phyloP scores from a whole-genome alignment of 2,329 filamentous ascomycete species.

The Colletotrichum lindemuthianum region DNA sequence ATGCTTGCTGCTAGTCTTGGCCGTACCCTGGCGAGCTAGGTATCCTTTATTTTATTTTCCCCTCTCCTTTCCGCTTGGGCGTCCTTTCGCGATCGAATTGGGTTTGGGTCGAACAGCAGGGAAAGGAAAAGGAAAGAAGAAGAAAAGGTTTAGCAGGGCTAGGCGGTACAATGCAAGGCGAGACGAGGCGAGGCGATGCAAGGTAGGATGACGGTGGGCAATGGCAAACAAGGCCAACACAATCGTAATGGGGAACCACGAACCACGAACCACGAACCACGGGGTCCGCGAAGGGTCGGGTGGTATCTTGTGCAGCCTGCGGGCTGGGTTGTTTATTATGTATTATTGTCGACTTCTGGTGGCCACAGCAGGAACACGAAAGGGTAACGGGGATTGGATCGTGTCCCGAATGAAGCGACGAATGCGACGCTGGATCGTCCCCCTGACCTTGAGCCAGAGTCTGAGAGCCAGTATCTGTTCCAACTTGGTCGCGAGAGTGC shows the following conservation, averaged over 20 bases:
- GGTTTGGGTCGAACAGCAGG: not conserved
- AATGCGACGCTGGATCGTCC: constrained; percentile 27
- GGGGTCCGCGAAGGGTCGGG: constrained; percentile 7
- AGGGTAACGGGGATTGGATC: constrained; percentile 12
- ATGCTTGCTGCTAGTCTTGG: no score
- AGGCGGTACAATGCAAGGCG: no score
- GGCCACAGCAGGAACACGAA: not conserved
- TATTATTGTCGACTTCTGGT: constrained; percentile 8
- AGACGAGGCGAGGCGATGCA: no score
- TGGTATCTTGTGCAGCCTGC: constrained; percentile 4
- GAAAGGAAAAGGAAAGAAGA: no score
- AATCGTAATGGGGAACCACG: no score
- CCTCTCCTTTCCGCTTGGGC: constrained; percentile 5
- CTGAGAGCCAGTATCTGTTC: no score
- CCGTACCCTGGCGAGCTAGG: no score
- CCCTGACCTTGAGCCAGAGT: constrained; percentile 19
- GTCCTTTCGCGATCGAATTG: constrained; percentile 18
- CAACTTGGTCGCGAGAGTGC: no score
- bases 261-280: constrained; percentile 13
- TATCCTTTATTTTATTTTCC: not conserved
- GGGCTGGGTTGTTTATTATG: constrained; percentile 24
- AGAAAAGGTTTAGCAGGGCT: no score
- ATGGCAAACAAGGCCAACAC: not conserved
- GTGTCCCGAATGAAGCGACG: constrained; percentile 21
- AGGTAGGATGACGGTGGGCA: not conserved